phyloP scores from a whole-genome alignment of 345 rosid species.

The Brassica nigra region DNA sequence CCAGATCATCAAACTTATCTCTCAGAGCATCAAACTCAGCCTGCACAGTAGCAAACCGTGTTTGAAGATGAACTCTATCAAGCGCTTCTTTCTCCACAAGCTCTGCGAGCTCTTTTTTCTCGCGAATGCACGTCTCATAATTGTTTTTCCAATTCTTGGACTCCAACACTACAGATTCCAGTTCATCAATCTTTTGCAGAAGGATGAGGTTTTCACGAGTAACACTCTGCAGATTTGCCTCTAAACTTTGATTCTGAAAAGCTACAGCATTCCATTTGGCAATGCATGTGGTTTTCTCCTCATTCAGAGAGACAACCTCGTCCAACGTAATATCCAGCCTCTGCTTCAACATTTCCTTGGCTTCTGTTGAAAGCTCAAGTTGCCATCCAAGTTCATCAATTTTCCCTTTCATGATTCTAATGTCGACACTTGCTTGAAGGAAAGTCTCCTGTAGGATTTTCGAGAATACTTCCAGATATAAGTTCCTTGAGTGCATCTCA shows the following conservation, averaged over 20 bases:
- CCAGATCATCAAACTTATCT: constrained; percentile 51
- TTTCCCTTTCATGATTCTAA: constrained; percentile 50
- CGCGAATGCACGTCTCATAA: constrained; percentile 59
- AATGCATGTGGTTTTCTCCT: constrained; percentile 56
- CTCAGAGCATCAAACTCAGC: constrained; percentile 54
- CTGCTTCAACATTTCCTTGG: constrained; percentile 60
- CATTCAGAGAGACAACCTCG: constrained; percentile 64
- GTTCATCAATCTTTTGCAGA: constrained; percentile 65
- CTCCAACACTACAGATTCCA: constrained; percentile 62
- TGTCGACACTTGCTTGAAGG: constrained; percentile 58
- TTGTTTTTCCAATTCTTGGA: constrained; percentile 53
- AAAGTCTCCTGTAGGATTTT: constrained; percentile 65
- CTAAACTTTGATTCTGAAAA: constrained; percentile 60
- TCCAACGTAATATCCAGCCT: constrained; percentile 67
- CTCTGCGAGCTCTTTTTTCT: constrained; percentile 63
- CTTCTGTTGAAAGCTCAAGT: constrained; percentile 64
- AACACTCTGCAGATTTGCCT: constrained; percentile 52
- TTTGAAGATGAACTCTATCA: constrained; percentile 58
- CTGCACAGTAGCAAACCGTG: constrained; percentile 49
- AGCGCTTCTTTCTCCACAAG: constrained; percentile 58
- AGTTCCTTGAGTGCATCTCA: constrained; percentile 67
- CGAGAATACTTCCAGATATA: constrained; percentile 81
- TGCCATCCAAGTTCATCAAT: constrained; percentile 56
- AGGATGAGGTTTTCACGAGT: constrained; percentile 63
- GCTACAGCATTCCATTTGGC: constrained; percentile 63